phyloP scores from a whole-genome alignment of 1,139 yeast genomes.

The Zygoascus hellenicus region DNA sequence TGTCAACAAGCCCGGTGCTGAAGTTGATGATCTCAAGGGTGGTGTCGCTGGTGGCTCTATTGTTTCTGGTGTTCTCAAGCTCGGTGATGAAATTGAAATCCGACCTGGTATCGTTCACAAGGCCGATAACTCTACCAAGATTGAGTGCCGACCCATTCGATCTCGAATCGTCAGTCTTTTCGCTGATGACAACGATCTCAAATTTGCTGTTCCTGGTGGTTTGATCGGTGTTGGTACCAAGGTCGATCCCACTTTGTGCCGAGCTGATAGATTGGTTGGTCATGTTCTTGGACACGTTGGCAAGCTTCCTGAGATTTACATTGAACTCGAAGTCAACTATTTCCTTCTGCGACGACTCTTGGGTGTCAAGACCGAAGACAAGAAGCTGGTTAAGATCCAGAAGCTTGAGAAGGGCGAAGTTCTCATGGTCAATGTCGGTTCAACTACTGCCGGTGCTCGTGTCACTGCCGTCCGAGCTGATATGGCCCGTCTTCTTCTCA shows the following conservation, averaged over 20 bases:
- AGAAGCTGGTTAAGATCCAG: constrained; percentile 94
- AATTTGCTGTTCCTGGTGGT: constrained; percentile 99
- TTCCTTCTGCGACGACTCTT: constrained; percentile 92
- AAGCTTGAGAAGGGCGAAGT: constrained; percentile 93
- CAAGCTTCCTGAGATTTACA: constrained; percentile 88
- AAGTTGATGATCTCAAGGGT: constrained; percentile 93
- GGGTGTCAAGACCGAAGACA: constrained; percentile 98
- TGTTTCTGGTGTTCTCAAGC: constrained; percentile 90
- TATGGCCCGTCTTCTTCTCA: constrained; percentile 96
- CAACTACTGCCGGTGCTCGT: constrained; percentile 99
- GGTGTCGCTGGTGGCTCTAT: constrained; percentile 99
- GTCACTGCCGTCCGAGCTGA: constrained; percentile 98
- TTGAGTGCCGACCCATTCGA: constrained; percentile 93
- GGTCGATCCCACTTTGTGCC: constrained; percentile 97
- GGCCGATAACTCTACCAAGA: constrained; percentile 73
- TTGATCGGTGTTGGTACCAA: constrained; percentile 99
- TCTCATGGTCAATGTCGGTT: constrained; percentile 97
- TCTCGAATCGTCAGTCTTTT: constrained; percentile 89
- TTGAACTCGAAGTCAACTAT: constrained; percentile 95
- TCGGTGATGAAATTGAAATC: constrained; percentile 97
- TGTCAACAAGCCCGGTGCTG: constrained; percentile 98
- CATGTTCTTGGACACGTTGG: constrained; percentile 99
- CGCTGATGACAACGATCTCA: constrained; percentile 96
- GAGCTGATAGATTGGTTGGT: constrained; percentile 99
- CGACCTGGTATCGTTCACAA: constrained; percentile 98